A percentile compares a stretch with the other conserved stretches of the same genome.
Evolutionary conservation across 768 basidiomycete genomes (phyloP).

Genomic region (Mycena maculata): DNA sequence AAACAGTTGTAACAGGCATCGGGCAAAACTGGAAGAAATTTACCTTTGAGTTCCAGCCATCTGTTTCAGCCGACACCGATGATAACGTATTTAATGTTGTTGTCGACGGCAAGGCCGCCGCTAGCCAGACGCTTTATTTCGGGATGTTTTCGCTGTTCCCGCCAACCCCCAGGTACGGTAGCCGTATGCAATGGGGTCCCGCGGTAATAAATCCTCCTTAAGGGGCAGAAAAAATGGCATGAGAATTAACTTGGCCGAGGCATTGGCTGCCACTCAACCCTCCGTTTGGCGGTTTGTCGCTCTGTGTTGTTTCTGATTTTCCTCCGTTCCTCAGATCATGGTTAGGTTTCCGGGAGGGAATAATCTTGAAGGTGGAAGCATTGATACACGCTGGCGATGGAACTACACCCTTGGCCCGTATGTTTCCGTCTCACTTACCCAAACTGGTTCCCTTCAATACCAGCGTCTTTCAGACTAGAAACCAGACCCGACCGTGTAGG

Average conservation of each 20-base stretch:
- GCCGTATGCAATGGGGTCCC: no score
- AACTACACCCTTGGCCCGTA: constrained; percentile 66
- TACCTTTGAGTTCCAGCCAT: constrained; percentile 54
- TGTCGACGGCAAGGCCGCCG: constrained; percentile 56
- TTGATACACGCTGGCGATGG: constrained; percentile 69
- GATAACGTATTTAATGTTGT: constrained; percentile 65
- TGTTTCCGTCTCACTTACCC: constrained; percentile 31
- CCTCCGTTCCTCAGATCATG: neutral
- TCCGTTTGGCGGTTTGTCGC: constrained; percentile 44
- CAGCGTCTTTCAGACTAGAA: constrained; percentile 42
- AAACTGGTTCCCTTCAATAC: neutral
- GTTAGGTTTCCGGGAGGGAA: constrained; percentile 54
- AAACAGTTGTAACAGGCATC: constrained; percentile 40
- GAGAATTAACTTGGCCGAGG: constrained; percentile 67
- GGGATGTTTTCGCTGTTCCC: constrained; percentile 72
- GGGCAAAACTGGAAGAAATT: constrained; percentile 62
- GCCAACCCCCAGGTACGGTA: no score
- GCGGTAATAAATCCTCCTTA: no score
- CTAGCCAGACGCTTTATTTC: constrained; percentile 59
- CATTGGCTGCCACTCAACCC: constrained; percentile 55
- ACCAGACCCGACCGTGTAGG: constrained; percentile 45
- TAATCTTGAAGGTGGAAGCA: constrained; percentile 58
- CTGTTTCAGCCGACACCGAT: constrained; percentile 51
- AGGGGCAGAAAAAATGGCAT: constrained; percentile 67
- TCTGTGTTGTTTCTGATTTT: neutral